These are phyloP conservation scores for Mycena capillaripes DNA, from an alignment of 768 basidiomycete genomes.

Conservation along the genomic window DNA sequence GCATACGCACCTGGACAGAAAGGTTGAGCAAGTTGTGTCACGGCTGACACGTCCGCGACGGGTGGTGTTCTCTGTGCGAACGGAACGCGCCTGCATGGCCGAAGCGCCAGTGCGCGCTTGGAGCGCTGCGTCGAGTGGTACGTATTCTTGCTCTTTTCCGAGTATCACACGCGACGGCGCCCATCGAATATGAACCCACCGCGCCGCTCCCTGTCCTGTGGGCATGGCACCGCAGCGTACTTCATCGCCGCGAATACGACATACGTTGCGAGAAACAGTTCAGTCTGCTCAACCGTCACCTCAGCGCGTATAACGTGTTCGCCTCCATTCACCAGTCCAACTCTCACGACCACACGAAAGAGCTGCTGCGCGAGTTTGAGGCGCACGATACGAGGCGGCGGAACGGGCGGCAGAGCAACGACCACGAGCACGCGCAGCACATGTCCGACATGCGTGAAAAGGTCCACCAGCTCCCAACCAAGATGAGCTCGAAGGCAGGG, in stretches of 20 bases:
- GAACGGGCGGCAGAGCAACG: constrained; percentile 31
- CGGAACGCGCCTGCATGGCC: constrained; percentile 29
- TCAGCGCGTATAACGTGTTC: constrained; percentile 34
- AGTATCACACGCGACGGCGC: constrained; percentile 25
- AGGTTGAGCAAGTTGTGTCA: no score
- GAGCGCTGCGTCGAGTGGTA: constrained; percentile 21
- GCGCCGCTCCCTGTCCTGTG: constrained; percentile 10
- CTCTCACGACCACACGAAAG: constrained; percentile 36
- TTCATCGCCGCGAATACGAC: constrained; percentile 38
- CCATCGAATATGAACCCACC: constrained; percentile 27
- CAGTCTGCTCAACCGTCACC: constrained; percentile 27
- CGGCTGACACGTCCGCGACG: no score
- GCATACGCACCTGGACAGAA: no score
- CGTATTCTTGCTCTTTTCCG: constrained; percentile 24
- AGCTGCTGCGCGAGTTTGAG: constrained; percentile 27
- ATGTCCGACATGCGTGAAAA: constrained; percentile 87
- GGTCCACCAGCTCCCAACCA: constrained; percentile 85
- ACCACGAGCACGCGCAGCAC: constrained; percentile 53
- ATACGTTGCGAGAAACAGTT: constrained; percentile 37
- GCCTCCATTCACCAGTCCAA: constrained; percentile 40
- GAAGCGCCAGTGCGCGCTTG: constrained; percentile 31
- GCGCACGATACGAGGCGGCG: constrained; percentile 25
- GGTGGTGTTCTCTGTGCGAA: no score
- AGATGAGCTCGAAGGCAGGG: constrained; percentile 75
- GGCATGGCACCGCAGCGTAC: constrained; percentile 24